Evolutionary conservation across 2,329 filamentous ascomycete species (phyloP).

Genomic region (Eutypa lata): DNA sequence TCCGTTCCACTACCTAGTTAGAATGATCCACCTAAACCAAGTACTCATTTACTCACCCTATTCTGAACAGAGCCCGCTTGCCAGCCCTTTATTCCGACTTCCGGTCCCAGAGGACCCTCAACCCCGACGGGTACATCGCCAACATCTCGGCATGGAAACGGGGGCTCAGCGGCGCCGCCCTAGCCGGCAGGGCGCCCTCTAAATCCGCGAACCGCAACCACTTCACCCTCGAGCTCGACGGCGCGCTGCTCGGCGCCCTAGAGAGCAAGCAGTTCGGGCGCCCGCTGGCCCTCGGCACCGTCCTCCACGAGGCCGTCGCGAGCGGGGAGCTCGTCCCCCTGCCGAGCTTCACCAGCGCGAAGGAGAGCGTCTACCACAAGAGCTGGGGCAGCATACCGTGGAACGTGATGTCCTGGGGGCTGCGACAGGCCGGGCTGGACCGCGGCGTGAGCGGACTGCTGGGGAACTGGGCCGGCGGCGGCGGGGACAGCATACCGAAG

Average conservation of each 20-base stretch:
- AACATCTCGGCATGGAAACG: slow-evolving; percentile 78
- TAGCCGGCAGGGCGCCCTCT: slow-evolving; percentile 52
- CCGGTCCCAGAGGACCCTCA: slow-evolving; percentile 66
- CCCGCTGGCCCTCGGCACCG: slow-evolving; percentile 76
- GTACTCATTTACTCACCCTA: not conserved
- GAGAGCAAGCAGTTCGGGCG: slow-evolving; percentile 76
- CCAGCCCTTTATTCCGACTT: slow-evolving; percentile 90
- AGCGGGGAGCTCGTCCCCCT: slow-evolving; percentile 68
- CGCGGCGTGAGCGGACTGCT: slow-evolving; percentile 35
- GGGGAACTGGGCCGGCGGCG: slow-evolving; percentile 31
- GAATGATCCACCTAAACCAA: slow-evolving; percentile 2
- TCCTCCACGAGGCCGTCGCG: slow-evolving; percentile 70
- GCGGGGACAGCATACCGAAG: slow-evolving; percentile 51
- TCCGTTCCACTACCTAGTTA: not conserved
- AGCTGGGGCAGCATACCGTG: slow-evolving; percentile 69
- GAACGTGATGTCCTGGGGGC: slow-evolving; percentile 71
- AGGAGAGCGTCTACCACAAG: slow-evolving; percentile 68
- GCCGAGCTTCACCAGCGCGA: slow-evolving; percentile 61
- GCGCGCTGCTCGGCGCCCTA: slow-evolving; percentile 66
- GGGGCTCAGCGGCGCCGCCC: slow-evolving; percentile 66
- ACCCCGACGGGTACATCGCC: slow-evolving; percentile 80
- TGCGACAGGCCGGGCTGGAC: slow-evolving; percentile 65
- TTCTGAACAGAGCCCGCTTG: slow-evolving; percentile 66
- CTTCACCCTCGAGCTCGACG: slow-evolving; percentile 53
- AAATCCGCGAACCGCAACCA: slow-evolving; percentile 41